phyloP scores from a whole-genome alignment of 2,329 filamentous ascomycete species.

The Lachnellula cervina region DNA sequence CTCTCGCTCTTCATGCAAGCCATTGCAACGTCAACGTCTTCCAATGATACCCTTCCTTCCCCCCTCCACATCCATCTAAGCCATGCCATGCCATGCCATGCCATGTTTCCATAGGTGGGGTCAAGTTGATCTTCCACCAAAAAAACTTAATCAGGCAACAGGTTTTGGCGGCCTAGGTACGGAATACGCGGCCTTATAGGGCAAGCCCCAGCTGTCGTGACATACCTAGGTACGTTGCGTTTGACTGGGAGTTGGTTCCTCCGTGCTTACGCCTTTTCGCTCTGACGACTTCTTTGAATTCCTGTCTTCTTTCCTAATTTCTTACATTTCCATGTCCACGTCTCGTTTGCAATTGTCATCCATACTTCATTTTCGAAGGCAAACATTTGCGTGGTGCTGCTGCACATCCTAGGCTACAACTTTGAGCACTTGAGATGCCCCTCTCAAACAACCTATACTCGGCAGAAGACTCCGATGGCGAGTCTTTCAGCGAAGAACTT shows the following conservation, averaged over 20 bases:
- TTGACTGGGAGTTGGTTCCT: constrained; percentile 3
- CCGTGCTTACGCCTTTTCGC: constrained; percentile 14
- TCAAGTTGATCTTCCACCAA: background rate
- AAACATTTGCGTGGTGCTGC: background rate
- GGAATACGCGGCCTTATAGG: background rate
- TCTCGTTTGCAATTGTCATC: background rate
- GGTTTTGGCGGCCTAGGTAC: background rate
- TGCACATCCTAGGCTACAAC: constrained; percentile 14
- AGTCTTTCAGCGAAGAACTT: constrained; percentile 27
- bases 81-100: too few relatives aligned
- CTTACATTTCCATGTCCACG: background rate
- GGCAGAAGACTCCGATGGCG: constrained; percentile 18
- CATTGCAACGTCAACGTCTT: background rate
- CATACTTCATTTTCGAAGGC: background rate
- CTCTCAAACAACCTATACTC: constrained; percentile 24
- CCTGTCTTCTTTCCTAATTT: background rate
- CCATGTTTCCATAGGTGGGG: background rate
- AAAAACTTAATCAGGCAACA: constrained; percentile 1
- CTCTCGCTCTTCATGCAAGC: constrained; percentile 6
- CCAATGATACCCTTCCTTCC: background rate
- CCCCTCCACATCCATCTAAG: too few relatives aligned
- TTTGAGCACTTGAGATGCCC: constrained; percentile 13
- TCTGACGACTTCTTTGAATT: background rate
- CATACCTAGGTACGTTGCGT: background rate
- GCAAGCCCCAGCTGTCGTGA: background rate